Conservation (phyloP, 768 basidiomycete genomes). For the Leucogyrophana mollusca region DNA sequence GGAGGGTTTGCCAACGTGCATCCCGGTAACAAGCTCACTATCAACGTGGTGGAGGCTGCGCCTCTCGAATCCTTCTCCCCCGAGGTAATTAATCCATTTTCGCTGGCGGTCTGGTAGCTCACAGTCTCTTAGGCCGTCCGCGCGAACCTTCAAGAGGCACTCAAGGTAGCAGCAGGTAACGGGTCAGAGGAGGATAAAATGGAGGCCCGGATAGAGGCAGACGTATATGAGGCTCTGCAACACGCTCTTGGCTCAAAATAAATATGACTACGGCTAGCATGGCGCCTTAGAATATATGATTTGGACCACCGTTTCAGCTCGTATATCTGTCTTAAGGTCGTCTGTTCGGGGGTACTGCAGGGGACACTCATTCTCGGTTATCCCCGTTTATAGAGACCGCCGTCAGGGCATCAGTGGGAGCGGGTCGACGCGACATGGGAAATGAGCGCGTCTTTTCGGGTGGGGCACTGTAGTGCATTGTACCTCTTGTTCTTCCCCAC, state of each 20-base stretch:
- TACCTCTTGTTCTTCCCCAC: too few relatives aligned
- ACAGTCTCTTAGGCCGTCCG: slow-evolving; percentile 73
- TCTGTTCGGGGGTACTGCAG: too few relatives aligned
- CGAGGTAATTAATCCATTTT: slow-evolving; percentile 57
- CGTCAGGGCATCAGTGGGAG: too few relatives aligned
- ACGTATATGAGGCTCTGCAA: slow-evolving; percentile 95
- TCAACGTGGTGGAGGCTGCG: slow-evolving; percentile 97
- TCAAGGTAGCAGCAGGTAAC: slow-evolving; percentile 74
- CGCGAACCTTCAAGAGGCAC: slow-evolving; percentile 84
- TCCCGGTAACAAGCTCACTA: slow-evolving; percentile 93
- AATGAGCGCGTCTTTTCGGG: too few relatives aligned
- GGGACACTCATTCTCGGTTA: too few relatives aligned
- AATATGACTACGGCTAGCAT: slow-evolving; percentile 8
- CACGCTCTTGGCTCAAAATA: slow-evolving; percentile 66
- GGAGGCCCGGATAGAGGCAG: slow-evolving; percentile 91
- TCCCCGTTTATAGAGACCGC: too few relatives aligned
- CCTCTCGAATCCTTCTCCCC: slow-evolving; percentile 86
- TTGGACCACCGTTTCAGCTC: not conserved
- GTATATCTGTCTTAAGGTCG: too few relatives aligned
- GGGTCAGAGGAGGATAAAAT: slow-evolving; percentile 93
- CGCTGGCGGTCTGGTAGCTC: slow-evolving; percentile 3
- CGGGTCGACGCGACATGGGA: too few relatives aligned
- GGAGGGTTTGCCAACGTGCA: slow-evolving; percentile 98
- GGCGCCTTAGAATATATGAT: slow-evolving; percentile 13
- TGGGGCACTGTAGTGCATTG: too few relatives aligned